A percentile compares a stretch with the other conserved stretches of the same genome.
These are phyloP conservation scores for Kalmusia sp. DNA, from an alignment of 2,329 filamentous ascomycete genomes.

Conservation along the genomic window DNA sequence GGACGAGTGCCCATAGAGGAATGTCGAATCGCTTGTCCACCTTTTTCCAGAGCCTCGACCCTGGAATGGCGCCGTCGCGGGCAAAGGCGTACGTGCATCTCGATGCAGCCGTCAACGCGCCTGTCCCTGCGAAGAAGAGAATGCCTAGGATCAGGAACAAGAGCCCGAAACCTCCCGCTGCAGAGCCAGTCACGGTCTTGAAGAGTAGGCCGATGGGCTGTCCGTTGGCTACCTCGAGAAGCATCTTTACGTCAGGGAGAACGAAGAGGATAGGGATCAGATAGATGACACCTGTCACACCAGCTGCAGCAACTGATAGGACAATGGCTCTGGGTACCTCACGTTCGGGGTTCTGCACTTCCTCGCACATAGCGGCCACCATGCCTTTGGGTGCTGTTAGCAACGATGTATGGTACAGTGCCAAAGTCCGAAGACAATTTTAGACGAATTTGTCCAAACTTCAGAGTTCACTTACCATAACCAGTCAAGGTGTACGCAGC, in stretches of 20 bases:
- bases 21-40: slow-evolving; percentile 72
- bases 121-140: slow-evolving; percentile 77
- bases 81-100: slow-evolving; percentile 80
- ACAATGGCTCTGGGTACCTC: slow-evolving; percentile 77
- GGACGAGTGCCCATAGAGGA: slow-evolving; percentile 71
- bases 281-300: slow-evolving; percentile 71
- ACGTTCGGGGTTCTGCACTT: slow-evolving; percentile 71
- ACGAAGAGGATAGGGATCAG: slow-evolving; percentile 79
- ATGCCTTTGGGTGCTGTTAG: slow-evolving; percentile 46
- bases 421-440: too few relatives aligned
- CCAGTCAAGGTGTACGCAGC: slow-evolving; percentile 68
- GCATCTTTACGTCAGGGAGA: slow-evolving; percentile 68
- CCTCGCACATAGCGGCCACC: slow-evolving; percentile 76
- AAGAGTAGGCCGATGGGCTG: slow-evolving; percentile 80
- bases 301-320: slow-evolving; percentile 70
- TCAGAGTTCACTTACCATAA: slow-evolving; percentile 56
- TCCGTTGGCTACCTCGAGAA: slow-evolving; percentile 71
- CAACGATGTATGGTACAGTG: too few relatives aligned
- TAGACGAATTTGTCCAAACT: too few relatives aligned
- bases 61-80: slow-evolving; percentile 76
- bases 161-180: slow-evolving; percentile 75
- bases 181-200: slow-evolving; percentile 76
- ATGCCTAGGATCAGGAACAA: slow-evolving; percentile 80
- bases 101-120: slow-evolving; percentile 75
- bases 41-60: slow-evolving; percentile 69